Conservation (phyloP, 805 yeast species). For the Nakazawaea ambrosiae region DNA sequence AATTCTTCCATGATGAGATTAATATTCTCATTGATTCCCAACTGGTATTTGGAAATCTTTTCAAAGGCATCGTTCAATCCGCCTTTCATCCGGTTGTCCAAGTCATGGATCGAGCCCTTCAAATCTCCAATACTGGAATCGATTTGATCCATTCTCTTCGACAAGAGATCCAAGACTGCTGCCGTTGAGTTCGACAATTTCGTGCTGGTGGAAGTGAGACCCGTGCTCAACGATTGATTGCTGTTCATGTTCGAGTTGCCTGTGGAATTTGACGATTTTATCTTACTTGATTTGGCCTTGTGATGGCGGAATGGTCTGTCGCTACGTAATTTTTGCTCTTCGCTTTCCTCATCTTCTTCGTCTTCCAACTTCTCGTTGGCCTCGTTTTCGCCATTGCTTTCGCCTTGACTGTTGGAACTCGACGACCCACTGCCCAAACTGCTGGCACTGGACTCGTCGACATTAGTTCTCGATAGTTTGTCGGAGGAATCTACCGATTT, state of each 20-base stretch:
- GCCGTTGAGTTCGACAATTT: not conserved
- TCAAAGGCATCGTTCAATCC: slow-evolving; percentile 5
- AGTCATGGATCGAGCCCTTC: not conserved
- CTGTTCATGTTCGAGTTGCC: too few species aligned
- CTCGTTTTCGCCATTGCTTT: slow-evolving; percentile 7
- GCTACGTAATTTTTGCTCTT: not conserved
- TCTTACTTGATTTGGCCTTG: not conserved
- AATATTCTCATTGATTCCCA: slow-evolving; percentile 7
- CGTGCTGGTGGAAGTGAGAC: not conserved
- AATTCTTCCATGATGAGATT: too few species aligned
- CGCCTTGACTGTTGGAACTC: slow-evolving; percentile 1
- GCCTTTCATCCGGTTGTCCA: slow-evolving; percentile 4
- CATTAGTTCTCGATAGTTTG: slow-evolving; percentile 2
- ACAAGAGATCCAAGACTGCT: not conserved
- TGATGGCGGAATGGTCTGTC: not conserved
- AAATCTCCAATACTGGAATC: slow-evolving; percentile 6
- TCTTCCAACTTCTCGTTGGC: not conserved
- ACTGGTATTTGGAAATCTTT: slow-evolving; percentile 3
- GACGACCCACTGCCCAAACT: not conserved
- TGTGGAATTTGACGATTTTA: not conserved
- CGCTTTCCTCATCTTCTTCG: not conserved
- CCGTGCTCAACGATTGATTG: too few species aligned
- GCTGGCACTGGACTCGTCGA: slow-evolving; percentile 9
- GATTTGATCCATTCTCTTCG: slow-evolving; percentile 7
- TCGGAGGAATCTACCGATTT: not conserved